A percentile compares a stretch with the other conserved stretches of the same genome.
These are phyloP conservation scores for Phlegmacium glaucopus DNA, from an alignment of 768 basidiomycete genomes.

Conservation along the genomic window DNA sequence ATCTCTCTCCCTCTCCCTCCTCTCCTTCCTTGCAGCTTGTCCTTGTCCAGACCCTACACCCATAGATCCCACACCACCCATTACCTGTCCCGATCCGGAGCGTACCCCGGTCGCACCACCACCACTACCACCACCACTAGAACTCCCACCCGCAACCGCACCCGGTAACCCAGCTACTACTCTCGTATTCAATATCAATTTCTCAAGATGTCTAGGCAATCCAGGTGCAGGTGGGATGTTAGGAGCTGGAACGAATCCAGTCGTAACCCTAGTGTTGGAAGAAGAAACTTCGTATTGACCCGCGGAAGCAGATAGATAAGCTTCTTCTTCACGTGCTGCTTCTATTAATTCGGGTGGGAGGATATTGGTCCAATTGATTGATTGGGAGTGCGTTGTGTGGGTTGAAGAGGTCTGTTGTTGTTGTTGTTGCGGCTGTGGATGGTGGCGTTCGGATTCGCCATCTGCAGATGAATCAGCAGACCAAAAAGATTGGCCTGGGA, in stretches of 20 bases:
- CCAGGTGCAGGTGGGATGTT: constrained; percentile 85
- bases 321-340: constrained; percentile 84
- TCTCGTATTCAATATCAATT: constrained; percentile 79
- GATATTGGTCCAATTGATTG: constrained; percentile 63
- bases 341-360: constrained; percentile 76
- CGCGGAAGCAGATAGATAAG: constrained; percentile 52
- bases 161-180: constrained; percentile 19
- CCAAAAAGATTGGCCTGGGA: constrained; percentile 41
- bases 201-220: constrained; percentile 89
- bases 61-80: constrained; percentile 7
- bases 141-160: constrained; percentile 13
- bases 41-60: constrained; percentile 24
- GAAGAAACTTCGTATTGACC: constrained; percentile 26
- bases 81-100: not conserved
- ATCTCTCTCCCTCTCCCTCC: constrained; percentile 28
- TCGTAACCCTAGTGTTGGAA: constrained; percentile 20
- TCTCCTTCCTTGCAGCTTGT: constrained; percentile 16
- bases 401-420: constrained; percentile 1
- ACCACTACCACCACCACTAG: constrained; percentile 13
- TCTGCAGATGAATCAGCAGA: constrained; percentile 33
- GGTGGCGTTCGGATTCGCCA: constrained; percentile 26
- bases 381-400: constrained; percentile 2
- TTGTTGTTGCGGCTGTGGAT: constrained; percentile 5
- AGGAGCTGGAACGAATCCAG: constrained; percentile 57
- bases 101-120: not conserved